Percentiles rank a stretch among this genome's conserved stretches.
phyloP scores from a whole-genome alignment of 441 rosid species.

The Euphorbia corollata region DNA sequence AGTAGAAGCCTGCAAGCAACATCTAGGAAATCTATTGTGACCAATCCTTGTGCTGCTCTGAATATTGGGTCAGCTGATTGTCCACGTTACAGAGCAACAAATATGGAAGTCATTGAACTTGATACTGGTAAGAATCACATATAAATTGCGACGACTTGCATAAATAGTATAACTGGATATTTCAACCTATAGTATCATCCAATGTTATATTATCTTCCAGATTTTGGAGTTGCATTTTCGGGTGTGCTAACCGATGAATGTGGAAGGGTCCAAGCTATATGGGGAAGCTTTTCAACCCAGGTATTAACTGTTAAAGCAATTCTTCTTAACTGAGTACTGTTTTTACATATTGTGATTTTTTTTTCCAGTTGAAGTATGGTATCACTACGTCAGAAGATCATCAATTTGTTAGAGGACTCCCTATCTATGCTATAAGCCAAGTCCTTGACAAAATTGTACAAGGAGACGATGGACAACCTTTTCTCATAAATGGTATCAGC shows the following conservation, averaged over 20 bases:
- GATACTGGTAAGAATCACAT: conserved; percentile 59
- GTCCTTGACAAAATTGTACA: conserved; percentile 68
- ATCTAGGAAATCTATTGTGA: conserved; percentile 87
- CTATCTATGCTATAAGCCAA: conserved; percentile 64
- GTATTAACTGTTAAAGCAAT: conserved; percentile 29
- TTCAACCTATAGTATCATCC: conserved; percentile 23
- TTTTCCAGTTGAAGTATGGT: conserved; percentile 62
- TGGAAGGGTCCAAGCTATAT: conserved; percentile 88
- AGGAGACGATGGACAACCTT: conserved; percentile 71
- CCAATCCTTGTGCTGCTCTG: conserved; percentile 86
- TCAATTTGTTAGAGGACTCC: conserved; percentile 92
- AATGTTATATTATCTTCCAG: conserved; percentile 38
- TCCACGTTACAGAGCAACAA: conserved; percentile 94
- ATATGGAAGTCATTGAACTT: conserved; percentile 96
- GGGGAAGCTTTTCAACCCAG: conserved; percentile 99
- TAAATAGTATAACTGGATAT: conserved; percentile 16
- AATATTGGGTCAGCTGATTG: conserved; percentile 85
- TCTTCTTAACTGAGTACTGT: background rate
- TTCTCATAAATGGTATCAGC: conserved; percentile 79
- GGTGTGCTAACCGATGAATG: conserved; percentile 90
- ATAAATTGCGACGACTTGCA: conserved; percentile 4
- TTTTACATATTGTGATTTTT: conserved; percentile 3
- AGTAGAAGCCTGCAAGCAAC: conserved; percentile 84
- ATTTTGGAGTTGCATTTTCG: conserved; percentile 94
- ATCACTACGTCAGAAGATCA: conserved; percentile 65